A percentile compares a stretch with the other conserved stretches of the same genome.
phyloP scores from a whole-genome alignment of 441 rosid species.

The Gossypium lobatum region DNA sequence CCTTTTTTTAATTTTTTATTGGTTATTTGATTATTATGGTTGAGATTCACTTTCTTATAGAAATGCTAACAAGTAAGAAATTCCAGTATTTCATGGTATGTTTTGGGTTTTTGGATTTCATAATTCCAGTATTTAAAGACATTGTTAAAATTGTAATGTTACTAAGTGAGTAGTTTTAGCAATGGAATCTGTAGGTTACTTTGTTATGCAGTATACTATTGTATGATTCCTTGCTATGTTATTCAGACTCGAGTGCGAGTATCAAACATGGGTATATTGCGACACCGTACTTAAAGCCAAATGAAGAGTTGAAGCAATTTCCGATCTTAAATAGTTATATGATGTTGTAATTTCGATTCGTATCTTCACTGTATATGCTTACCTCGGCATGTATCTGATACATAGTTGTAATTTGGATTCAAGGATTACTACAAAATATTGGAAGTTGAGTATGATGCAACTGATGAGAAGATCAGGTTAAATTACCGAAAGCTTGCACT shows the following conservation, averaged over 20 bases:
- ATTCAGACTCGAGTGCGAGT: no score
- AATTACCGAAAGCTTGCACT: conserved; percentile 73
- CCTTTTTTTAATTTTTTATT: not conserved
- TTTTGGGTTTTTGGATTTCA: not conserved
- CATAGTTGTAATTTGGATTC: conserved; percentile 13
- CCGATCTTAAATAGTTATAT: not conserved
- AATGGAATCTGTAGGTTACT: no score
- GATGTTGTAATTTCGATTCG: not conserved
- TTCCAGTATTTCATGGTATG: not conserved
- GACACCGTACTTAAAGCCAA: no score
- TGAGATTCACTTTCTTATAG: not conserved
- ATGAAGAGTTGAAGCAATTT: no score
- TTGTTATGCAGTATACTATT: no score
- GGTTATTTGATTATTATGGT: not conserved
- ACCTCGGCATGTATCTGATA: conserved; percentile 17
- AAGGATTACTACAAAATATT: conserved; percentile 75
- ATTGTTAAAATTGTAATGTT: not conserved
- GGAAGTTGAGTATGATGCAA: conserved; percentile 79
- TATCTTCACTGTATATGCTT: not conserved
- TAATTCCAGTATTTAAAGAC: no score
- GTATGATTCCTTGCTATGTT: no score
- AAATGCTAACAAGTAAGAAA: not conserved
- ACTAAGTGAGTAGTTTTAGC: not conserved
- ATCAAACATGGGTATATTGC: no score
- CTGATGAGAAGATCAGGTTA: conserved; percentile 60